A percentile compares a stretch with the other conserved stretches of the same genome.
phyloP scores from a whole-genome alignment of 345 rosid species.

The Populus ilicifolia region DNA sequence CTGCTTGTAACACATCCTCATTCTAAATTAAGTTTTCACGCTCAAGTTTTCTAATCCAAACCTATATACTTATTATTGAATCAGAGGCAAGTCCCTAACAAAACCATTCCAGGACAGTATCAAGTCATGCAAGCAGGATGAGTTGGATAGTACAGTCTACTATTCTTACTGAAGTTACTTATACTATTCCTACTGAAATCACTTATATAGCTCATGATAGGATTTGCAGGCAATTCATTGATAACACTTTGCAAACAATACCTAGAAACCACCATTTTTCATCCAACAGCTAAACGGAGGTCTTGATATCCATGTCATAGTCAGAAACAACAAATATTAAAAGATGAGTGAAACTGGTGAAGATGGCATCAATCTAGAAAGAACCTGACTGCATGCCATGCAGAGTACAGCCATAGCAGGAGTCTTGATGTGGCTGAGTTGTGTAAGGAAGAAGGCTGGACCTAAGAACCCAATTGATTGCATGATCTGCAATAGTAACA shows the following conservation, averaged over 20 bases:
- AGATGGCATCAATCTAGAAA: conserved; percentile 19
- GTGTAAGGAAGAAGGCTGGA: conserved; percentile 88
- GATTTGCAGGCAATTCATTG: not conserved
- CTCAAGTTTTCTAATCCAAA: not conserved
- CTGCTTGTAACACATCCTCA: not conserved
- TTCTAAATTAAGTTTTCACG: not conserved
- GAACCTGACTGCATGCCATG: conserved; percentile 99
- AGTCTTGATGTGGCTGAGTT: conserved; percentile 74
- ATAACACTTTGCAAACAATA: not conserved
- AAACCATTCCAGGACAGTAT: not conserved
- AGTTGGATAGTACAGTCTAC: not conserved
- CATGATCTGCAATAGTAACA: conserved; percentile 69
- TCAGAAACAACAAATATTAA: not conserved
- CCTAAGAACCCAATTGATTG: conserved; percentile 95
- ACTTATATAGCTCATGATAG: not conserved
- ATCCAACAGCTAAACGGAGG: not conserved
- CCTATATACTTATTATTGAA: not conserved
- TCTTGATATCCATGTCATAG: not conserved
- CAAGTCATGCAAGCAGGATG: not conserved
- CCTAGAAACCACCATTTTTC: not conserved
- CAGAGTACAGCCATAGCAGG: conserved; percentile 96
- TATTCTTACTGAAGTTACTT: not conserved
- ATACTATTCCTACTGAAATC: too few relatives aligned
- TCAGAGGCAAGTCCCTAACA: not conserved
- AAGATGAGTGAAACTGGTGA: not conserved